Conservation (phyloP, 345 rosid species). For the Euphorbia lathyris region DNA sequence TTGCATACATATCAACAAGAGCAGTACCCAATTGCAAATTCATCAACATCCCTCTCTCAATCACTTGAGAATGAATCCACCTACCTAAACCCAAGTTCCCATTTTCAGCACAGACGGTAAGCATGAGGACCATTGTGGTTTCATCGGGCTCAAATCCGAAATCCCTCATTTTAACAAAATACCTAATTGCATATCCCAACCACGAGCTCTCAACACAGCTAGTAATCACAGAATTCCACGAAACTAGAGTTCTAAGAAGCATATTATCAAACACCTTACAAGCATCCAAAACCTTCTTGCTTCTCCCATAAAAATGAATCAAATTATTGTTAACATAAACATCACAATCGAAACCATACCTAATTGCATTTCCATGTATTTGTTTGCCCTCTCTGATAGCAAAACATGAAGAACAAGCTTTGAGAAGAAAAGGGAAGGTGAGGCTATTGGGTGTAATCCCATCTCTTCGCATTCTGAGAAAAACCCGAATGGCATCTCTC, state of each 20-base stretch:
- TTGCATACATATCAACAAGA: conserved; percentile 76
- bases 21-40: conserved; percentile 72
- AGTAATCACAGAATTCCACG: conserved; percentile 77
- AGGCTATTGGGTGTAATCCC: conserved; percentile 57
- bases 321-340: conserved; percentile 62
- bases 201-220: conserved; percentile 45
- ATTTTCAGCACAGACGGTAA: conserved; percentile 47
- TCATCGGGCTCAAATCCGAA: conserved; percentile 51
- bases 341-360: conserved; percentile 61
- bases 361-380: conserved; percentile 56
- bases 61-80: conserved; percentile 61
- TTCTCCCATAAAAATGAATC: conserved; percentile 64
- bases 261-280: conserved; percentile 71
- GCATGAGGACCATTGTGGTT: conserved; percentile 71
- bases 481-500: conserved; percentile 46
- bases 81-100: conserved; percentile 72
- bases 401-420: conserved; percentile 49
- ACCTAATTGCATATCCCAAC: conserved; percentile 41
- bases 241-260: conserved; percentile 55
- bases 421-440: conserved; percentile 70
- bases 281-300: conserved; percentile 52
- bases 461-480: conserved; percentile 54
- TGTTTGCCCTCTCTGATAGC: conserved; percentile 59
- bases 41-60: conserved; percentile 50
- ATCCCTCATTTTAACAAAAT: conserved; percentile 50